These are phyloP conservation scores for Diaporthe aspalathi DNA, from an alignment of 2,329 filamentous ascomycete species.

Conservation along the genomic window DNA sequence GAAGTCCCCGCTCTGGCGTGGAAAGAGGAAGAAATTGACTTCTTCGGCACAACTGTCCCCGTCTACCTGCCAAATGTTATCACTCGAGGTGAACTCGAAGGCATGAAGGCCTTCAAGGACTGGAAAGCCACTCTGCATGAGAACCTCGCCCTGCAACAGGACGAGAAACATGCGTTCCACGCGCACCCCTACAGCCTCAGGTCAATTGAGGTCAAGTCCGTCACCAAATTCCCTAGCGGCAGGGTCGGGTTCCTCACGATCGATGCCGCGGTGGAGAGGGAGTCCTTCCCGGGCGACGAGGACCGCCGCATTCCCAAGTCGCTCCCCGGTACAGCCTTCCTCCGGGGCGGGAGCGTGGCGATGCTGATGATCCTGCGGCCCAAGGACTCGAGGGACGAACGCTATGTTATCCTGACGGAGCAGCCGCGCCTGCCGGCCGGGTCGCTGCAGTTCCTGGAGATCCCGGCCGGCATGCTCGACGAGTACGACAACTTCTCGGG, in stretches of 20 bases:
- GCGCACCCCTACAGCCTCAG: slow-evolving; percentile 63
- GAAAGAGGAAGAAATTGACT: not conserved
- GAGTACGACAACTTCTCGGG: slow-evolving; percentile 65
- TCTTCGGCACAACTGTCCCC: not conserved
- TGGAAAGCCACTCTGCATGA: slow-evolving; percentile 61
- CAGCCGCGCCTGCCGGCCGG: slow-evolving; percentile 68
- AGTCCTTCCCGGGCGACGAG: not conserved
- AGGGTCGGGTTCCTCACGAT: slow-evolving; percentile 69
- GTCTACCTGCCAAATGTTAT: slow-evolving; percentile 6
- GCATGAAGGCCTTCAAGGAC: slow-evolving; percentile 47
- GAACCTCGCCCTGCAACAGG: slow-evolving; percentile 59
- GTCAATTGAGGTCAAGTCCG: slow-evolving; percentile 64
- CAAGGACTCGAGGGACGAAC: slow-evolving; percentile 61
- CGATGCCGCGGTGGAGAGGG: slow-evolving; percentile 53
- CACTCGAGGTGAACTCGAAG: not conserved
- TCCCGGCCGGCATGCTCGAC: slow-evolving; percentile 74
- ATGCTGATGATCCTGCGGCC: slow-evolving; percentile 69
- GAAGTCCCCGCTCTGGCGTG: not conserved
- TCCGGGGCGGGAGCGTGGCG: slow-evolving; percentile 70
- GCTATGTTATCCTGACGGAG: slow-evolving; percentile 68
- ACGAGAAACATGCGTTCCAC: slow-evolving; percentile 63
- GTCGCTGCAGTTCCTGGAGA: slow-evolving; percentile 66
- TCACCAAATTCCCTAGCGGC: slow-evolving; percentile 60
- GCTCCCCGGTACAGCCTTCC: slow-evolving; percentile 65
- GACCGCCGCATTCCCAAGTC: slow-evolving; percentile 17